Evolutionary conservation across 2,329 filamentous ascomycete genomes (phyloP), one percentile per base, ranked within the genome.

Genomic region (Fusarium subtropicale): DNA sequence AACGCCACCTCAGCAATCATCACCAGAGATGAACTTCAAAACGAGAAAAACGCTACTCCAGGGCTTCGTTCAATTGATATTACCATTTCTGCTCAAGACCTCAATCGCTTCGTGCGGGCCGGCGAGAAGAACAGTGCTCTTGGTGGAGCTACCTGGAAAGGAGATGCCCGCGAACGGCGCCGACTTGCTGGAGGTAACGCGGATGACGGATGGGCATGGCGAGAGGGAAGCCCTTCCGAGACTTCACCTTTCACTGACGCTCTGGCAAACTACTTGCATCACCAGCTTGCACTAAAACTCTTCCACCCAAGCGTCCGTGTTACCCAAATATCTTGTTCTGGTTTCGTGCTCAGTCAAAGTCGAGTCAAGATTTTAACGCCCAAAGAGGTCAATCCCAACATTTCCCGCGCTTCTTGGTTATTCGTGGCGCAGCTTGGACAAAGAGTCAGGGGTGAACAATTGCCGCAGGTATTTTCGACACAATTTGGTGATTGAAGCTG

Each of bases 171-270:
- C 16, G 79, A 83, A 53, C 80, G 84, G 4, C 79, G 81, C n/a
- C 80, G 77, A 45, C 75, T 87, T 2, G 84, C 84, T 2, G 84
- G 85, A 0, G 79, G 78, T 13, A 79, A 82, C 57, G 75, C 79
- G 11, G 85, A 87, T 60, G 84, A 87, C 56, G 85, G 85, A 5
- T 87, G 86, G 86, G 79, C 73, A 4, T 87, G 85, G 86, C 78
- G 81, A 15, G 53, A 69, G 33, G 65, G 54, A 47, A 66, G 69
- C 13, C 56, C 66, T n/a, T 50, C 56, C 1, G 63, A 68, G 8
- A 42, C 69, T 13, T 75, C 78, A 20, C 74, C 86, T 0, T 88
- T 89, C 64, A 83, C 81, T 0, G 79, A 84, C 44, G 85, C 86
- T 0, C 70, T 89, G 20, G 82, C 80, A 1, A 72, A 72, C 7